A percentile compares a stretch with the other conserved stretches of the same genome.
phyloP scores from a whole-genome alignment of 2,329 filamentous ascomycete genomes.

The Botrytis deweyae region DNA sequence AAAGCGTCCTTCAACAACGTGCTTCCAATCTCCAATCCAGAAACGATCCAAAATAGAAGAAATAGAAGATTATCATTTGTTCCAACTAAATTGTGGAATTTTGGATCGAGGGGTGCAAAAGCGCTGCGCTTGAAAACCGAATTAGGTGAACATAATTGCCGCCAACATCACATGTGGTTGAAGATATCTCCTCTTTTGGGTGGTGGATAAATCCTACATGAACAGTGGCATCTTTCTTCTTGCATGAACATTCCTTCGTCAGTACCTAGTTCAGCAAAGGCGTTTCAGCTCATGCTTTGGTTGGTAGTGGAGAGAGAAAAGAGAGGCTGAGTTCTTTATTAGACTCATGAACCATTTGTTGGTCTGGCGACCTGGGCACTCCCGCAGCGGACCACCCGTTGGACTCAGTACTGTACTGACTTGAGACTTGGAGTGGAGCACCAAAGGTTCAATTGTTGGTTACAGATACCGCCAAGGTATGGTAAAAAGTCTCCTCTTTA shows the following conservation, averaged over 20 bases:
- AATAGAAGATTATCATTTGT: not conserved
- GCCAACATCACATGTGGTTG: conserved; percentile 11
- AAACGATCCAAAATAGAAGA: conserved; percentile 1
- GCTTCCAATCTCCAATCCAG: not conserved
- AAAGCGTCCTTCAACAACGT: not conserved
- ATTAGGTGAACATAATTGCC: conserved; percentile 14
- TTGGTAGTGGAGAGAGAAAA: conserved; percentile 2
- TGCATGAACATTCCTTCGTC: conserved; percentile 15
- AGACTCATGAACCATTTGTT: not conserved
- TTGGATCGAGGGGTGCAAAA: not conserved
- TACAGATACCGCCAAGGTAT: not conserved
- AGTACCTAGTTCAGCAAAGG: not conserved
- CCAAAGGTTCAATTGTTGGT: not conserved
- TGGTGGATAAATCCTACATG: conserved; percentile 15
- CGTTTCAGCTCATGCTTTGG: conserved; percentile 8
- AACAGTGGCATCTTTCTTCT: not conserved
- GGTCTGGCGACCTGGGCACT: conserved; percentile 14
- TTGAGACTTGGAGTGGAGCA: not conserved
- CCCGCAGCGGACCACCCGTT: conserved; percentile 12
- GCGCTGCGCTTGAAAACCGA: conserved; percentile 13
- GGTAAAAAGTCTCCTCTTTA: not conserved
- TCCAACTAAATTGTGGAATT: not conserved
- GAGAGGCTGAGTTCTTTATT: conserved; percentile 14
- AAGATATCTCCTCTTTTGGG: conserved; percentile 12
- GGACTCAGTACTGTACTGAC: not conserved